Conservation (phyloP, 2,329 filamentous ascomycete species). For the Coniochaeta sp. region DNA sequence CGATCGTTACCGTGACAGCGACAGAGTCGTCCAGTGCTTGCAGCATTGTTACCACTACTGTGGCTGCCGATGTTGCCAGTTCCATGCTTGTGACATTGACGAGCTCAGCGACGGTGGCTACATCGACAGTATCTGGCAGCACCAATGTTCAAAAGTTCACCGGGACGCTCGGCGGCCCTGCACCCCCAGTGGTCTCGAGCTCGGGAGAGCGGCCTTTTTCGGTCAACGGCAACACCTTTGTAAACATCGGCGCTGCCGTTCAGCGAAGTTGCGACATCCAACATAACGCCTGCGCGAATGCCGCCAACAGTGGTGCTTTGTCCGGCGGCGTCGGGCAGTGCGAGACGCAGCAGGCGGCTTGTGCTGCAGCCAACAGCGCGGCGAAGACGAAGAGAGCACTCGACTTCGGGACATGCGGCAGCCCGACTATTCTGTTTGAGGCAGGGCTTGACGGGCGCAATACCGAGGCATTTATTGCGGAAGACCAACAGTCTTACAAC, state of each 20-base stretch:
- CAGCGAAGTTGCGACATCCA: conserved; percentile 37
- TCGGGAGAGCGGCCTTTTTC: conserved; percentile 23
- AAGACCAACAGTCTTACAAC: conserved; percentile 31
- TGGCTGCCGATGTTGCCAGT: conserved; percentile 2
- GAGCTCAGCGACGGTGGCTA: neutral
- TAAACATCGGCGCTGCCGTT: conserved; percentile 30
- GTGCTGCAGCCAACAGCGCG: conserved; percentile 10
- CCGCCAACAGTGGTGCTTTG: conserved; percentile 26
- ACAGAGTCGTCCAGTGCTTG: conserved; percentile 3
- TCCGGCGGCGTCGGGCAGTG: conserved; percentile 26
- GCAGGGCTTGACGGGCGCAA: conserved; percentile 35
- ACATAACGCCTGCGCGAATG: conserved; percentile 35
- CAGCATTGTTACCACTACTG: conserved; percentile 7
- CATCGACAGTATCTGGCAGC: conserved; percentile 5
- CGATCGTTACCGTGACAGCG: conserved; percentile 6
- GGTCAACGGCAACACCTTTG: conserved; percentile 30
- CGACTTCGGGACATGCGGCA: conserved; percentile 31
- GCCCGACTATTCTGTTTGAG: conserved; percentile 34
- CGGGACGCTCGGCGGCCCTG: conserved; percentile 30
- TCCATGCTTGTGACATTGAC: neutral
- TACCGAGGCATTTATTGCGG: conserved; percentile 32
- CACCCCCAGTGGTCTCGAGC: conserved; percentile 27
- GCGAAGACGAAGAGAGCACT: conserved; percentile 6
- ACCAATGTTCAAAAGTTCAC: conserved; percentile 32
- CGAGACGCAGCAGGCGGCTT: conserved; percentile 25